phyloP scores from a whole-genome alignment of 768 basidiomycete genomes.

The Candolleomyces aberdarensis region DNA sequence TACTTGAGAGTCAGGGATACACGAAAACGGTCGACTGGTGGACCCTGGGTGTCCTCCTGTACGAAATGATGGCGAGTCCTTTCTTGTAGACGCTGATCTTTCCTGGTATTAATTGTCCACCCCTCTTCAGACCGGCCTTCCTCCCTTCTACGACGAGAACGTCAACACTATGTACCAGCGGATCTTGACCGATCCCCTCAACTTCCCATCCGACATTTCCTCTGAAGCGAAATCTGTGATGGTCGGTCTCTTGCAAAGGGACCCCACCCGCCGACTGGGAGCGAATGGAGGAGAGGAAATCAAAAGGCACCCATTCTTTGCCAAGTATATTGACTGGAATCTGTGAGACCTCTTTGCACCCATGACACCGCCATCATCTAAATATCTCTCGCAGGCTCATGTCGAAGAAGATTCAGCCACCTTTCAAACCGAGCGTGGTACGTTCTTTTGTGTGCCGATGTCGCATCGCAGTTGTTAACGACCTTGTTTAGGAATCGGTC shows the following conservation, averaged over 20 bases:
- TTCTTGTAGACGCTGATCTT: background rate
- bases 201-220: slow-evolving; percentile 87
- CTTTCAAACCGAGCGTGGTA: slow-evolving; percentile 96
- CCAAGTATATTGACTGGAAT: slow-evolving; percentile 91
- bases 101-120: slow-evolving; percentile 7
- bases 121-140: slow-evolving; percentile 75
- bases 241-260: slow-evolving; percentile 82
- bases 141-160: slow-evolving; percentile 98
- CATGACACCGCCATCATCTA: background rate
- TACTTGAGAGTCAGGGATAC: slow-evolving; percentile 94
- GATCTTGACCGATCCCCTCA: slow-evolving; percentile 88
- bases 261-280: slow-evolving; percentile 85
- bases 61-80: slow-evolving; percentile 85
- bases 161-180: slow-evolving; percentile 98
- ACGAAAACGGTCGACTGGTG: slow-evolving; percentile 99
- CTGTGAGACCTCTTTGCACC: slow-evolving; percentile 37
- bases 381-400: slow-evolving; percentile 48
- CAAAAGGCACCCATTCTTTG: slow-evolving; percentile 93
- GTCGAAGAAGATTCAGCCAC: slow-evolving; percentile 94
- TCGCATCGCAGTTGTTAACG: background rate
- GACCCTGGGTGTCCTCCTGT: slow-evolving; percentile 94
- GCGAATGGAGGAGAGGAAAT: slow-evolving; percentile 94
- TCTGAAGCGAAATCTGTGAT: slow-evolving; percentile 88
- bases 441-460: slow-evolving; percentile 25
- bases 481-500: slow-evolving; percentile 66